phyloP scores from a whole-genome alignment of 176 grass and related monocot species.

The Phragmites australis region DNA sequence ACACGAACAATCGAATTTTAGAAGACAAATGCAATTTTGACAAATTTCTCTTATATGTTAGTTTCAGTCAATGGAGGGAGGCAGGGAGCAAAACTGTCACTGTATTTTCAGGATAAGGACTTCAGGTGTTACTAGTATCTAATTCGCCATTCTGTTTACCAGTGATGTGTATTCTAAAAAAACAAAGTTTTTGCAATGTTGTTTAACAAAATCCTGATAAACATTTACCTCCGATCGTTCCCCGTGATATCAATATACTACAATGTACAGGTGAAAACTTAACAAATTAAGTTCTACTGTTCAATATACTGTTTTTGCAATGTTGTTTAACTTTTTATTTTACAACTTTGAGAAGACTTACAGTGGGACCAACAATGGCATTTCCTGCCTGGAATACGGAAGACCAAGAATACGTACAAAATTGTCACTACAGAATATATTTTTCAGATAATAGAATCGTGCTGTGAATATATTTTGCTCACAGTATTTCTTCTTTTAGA shows the following conservation, averaged over 20 bases:
- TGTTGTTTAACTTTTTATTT: background rate
- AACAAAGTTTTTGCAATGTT: background rate
- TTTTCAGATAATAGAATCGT: background rate
- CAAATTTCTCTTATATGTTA: background rate
- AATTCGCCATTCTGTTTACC: background rate
- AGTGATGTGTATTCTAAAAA: background rate
- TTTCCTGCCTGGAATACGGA: constrained; percentile 12
- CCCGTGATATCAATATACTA: too few relatives aligned
- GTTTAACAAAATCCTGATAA: background rate
- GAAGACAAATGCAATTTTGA: background rate
- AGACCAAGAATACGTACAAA: too few relatives aligned
- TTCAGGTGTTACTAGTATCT: background rate
- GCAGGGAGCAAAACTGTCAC: background rate
- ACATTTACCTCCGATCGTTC: background rate
- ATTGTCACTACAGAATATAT: too few relatives aligned
- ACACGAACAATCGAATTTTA: background rate
- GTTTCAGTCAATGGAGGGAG: background rate
- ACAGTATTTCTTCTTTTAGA: background rate
- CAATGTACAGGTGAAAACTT: background rate
- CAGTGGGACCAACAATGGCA: background rate
- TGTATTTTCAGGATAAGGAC: background rate
- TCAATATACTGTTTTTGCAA: too few relatives aligned
- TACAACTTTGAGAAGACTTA: background rate
- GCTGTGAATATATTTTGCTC: background rate
- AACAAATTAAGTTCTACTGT: too few relatives aligned